Conservation (phyloP, 2,329 filamentous ascomycete genomes). For the Fusarium anthophilum region DNA sequence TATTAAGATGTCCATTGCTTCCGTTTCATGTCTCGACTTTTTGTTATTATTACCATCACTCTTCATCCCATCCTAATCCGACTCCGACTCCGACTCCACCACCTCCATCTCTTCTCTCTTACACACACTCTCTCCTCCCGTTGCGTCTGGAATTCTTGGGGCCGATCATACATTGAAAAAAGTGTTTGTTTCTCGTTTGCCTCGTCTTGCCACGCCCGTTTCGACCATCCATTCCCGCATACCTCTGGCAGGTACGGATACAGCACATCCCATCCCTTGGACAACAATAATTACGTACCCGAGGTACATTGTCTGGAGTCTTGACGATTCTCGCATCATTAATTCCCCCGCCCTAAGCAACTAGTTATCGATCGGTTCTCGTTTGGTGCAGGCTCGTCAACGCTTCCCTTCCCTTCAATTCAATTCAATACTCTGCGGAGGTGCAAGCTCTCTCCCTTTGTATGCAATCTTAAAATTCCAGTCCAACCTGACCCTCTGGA, state of each 20-base stretch:
- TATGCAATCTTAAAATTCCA: slow-evolving; percentile 40
- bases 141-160: slow-evolving; percentile 30
- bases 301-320: background rate
- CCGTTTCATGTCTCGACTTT: slow-evolving; percentile 28
- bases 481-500: slow-evolving; percentile 20
- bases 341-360: background rate
- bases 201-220: slow-evolving; percentile 17
- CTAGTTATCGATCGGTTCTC: slow-evolving; percentile 9
- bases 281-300: slow-evolving; percentile 22
- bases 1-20: slow-evolving; percentile 27
- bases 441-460: slow-evolving; percentile 40
- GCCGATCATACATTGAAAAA: slow-evolving; percentile 5
- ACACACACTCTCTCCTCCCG: background rate
- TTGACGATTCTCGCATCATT: slow-evolving; percentile 32
- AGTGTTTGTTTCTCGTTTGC: slow-evolving; percentile 24
- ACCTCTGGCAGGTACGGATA: slow-evolving; percentile 36
- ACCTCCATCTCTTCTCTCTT: background rate
- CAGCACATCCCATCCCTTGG: slow-evolving; percentile 25
- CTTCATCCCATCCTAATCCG: slow-evolving; percentile 8
- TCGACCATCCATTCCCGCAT: slow-evolving; percentile 30
- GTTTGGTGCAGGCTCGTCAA: slow-evolving; percentile 34
- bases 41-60: background rate
- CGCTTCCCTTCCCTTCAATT: slow-evolving; percentile 30
- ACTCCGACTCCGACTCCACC: slow-evolving; percentile 1
- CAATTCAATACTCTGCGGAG: slow-evolving; percentile 25